Base-by-base conservation (phyloP, 306 rosid species). In the Cucumis melo region DNA sequence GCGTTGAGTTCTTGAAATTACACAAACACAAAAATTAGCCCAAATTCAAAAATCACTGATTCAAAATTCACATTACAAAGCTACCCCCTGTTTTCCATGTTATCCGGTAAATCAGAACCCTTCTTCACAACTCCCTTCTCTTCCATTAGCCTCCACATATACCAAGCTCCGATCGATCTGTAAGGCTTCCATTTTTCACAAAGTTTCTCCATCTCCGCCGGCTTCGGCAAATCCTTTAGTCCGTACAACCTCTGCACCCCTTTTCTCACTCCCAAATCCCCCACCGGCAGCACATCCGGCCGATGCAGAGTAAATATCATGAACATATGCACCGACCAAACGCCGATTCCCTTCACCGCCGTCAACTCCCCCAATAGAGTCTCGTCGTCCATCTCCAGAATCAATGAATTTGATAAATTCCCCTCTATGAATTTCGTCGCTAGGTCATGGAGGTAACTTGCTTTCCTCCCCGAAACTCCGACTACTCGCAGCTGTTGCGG, bases 321-420 rank as follows among this genome's bases (percentile, higher is more conserved):
- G 70, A 89, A 90, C 98, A 92, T 92, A 53, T 92, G 91, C 38
- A 92, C 98, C 11, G 98, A 88, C 98, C 96, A 92, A 50, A 74
- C 90, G 63, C 98, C 96, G 76, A 92, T 90, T 2, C 96, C 96
- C 67, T 87, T 92, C 13, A 92, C 96, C 75, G 75, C 58, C 0
- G 87, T 90, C 13, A 92, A 86, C 77, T 42, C 85, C 9, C 39
- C 61, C 13, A 75, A 59, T 34, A 90, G 79, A 56, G 79, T 79
- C 39, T 92, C 87, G 24, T 92, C 98, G 73, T 90, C 87, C 98
- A 90, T 92, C 76, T 82, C 91, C 0, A 82, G 79, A 36, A 92
- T 86, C 24, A 82, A 80, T 10, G 88, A 79, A 70, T 92, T 88
- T 12, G 94, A 87, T 7, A 92, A 42, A 39, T 77, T 36, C 17